These are phyloP conservation scores for Centaurea solstitialis DNA, from an alignment of 129 eudicot species.

Conservation along the genomic window DNA sequence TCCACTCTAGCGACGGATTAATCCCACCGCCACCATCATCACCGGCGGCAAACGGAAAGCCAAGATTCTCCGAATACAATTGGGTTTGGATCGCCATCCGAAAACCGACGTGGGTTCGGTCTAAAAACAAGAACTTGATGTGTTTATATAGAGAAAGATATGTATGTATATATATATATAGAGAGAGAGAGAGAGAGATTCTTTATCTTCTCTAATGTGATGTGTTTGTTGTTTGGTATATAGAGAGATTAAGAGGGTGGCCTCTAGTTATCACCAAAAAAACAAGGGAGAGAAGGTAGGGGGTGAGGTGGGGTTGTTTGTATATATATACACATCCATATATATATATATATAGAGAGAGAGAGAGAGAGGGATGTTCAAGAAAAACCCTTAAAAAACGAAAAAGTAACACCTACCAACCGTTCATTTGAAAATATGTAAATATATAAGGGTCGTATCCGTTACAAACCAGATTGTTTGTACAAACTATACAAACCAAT, in stretches of 20 bases:
- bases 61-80: slow-evolving; percentile 54
- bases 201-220: slow-evolving; percentile 29
- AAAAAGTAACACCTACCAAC: too few relatives aligned
- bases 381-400: too few relatives aligned
- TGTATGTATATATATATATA: neutral
- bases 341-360: slow-evolving; percentile 1
- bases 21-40: slow-evolving; percentile 29
- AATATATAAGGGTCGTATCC: too few relatives aligned
- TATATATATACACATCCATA: neutral
- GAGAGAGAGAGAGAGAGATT: slow-evolving; percentile 8
- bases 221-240: slow-evolving; percentile 30
- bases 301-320: slow-evolving; percentile 22
- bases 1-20: slow-evolving; percentile 41
- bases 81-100: slow-evolving; percentile 77
- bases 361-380: too few relatives aligned
- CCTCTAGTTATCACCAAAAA: slow-evolving; percentile 36
- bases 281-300: neutral
- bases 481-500: too few relatives aligned
- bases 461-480: too few relatives aligned
- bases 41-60: slow-evolving; percentile 39
- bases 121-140: slow-evolving; percentile 6
- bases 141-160: neutral
- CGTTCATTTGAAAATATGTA: too few relatives aligned
- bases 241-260: slow-evolving; percentile 30
- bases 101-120: neutral